These are phyloP conservation scores for Aspergillus coremiiformis DNA, from an alignment of 495 filamentous ascomycete species.

Conservation along the genomic window DNA sequence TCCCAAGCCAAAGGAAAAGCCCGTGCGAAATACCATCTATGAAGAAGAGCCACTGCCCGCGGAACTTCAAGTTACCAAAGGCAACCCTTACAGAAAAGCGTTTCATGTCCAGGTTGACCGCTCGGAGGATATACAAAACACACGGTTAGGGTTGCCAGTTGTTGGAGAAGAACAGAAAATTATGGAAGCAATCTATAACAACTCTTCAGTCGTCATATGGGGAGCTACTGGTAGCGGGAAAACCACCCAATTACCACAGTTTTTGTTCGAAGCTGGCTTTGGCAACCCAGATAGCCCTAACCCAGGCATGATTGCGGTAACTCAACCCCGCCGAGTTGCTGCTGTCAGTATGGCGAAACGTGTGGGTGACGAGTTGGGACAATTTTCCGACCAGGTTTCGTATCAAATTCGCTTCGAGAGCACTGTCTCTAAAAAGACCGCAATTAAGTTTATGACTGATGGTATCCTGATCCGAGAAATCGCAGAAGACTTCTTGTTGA, in stretches of 20 bases:
- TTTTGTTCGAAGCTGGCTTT: constrained; percentile 89
- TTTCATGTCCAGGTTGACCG: constrained; percentile 69
- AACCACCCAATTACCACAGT: constrained; percentile 94
- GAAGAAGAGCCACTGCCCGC: constrained; percentile 70
- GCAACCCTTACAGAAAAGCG: constrained; percentile 59
- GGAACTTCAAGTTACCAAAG: constrained; percentile 59
- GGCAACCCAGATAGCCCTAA: constrained; percentile 68
- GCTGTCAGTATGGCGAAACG: constrained; percentile 93
- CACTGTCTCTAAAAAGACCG: constrained; percentile 71
- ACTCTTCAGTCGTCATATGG: constrained; percentile 83
- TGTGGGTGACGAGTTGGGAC: constrained; percentile 76
- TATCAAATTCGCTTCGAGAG: constrained; percentile 96
- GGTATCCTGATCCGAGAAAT: constrained; percentile 92
- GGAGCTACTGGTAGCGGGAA: constrained; percentile 96
- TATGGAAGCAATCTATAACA: constrained; percentile 94
- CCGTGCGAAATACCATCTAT: constrained; percentile 35
- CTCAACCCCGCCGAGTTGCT: constrained; percentile 87
- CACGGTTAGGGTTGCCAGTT: constrained; percentile 75
- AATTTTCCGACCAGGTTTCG: constrained; percentile 60
- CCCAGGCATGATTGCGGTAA: constrained; percentile 89
- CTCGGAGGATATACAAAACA: constrained; percentile 62
- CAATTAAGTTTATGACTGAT: constrained; percentile 99
- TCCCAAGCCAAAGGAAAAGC: constrained; percentile 17
- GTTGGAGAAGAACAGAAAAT: constrained; percentile 95
- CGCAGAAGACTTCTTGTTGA: constrained; percentile 77